phyloP scores from a whole-genome alignment of 192 early-diverging fungal genomes.

The Polychytrium aggregatum region DNA sequence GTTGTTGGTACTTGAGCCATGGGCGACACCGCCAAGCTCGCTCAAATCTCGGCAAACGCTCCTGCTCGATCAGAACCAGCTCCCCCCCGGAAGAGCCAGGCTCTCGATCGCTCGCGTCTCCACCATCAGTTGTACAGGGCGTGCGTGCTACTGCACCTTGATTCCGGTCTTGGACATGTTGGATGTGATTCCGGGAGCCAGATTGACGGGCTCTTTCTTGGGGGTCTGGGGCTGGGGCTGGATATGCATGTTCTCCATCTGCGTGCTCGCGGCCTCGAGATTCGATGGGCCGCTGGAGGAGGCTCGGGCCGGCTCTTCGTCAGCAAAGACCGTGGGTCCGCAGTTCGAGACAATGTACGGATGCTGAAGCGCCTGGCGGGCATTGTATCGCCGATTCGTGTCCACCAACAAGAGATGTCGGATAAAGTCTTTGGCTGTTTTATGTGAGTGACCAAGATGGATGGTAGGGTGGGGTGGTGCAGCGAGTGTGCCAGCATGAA shows the following conservation, averaged over 20 bases:
- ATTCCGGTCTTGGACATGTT: constrained; percentile 13
- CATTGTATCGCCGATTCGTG: constrained; percentile 34
- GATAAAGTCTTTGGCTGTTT: constrained; percentile 51
- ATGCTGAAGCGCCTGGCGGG: constrained; percentile 27
- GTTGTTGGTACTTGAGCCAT: too few relatives aligned
- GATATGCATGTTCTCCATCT: too few relatives aligned
- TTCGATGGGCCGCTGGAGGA: neutral
- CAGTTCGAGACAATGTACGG: constrained; percentile 35
- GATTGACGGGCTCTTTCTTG: constrained; percentile 3
- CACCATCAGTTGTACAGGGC: too few relatives aligned
- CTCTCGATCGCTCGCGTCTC: too few relatives aligned
- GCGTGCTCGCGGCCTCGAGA: too few relatives aligned
- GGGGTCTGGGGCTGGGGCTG: too few relatives aligned
- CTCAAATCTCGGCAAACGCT: too few relatives aligned
- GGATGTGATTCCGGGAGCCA: constrained; percentile 8
- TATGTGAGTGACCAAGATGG: constrained; percentile 3
- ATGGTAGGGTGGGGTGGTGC: neutral
- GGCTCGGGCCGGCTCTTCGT: too few relatives aligned
- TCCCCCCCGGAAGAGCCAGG: too few relatives aligned
- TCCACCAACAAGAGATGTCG: constrained; percentile 44
- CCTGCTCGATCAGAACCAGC: too few relatives aligned
- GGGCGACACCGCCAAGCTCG: too few relatives aligned
- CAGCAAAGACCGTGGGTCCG: too few relatives aligned
- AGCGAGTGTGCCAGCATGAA: constrained; percentile 2
- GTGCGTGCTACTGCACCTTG: constrained; percentile 5